These are phyloP conservation scores for Diaporthe sp. DNA, from an alignment of 2,329 filamentous ascomycete species.

Conservation along the genomic window DNA sequence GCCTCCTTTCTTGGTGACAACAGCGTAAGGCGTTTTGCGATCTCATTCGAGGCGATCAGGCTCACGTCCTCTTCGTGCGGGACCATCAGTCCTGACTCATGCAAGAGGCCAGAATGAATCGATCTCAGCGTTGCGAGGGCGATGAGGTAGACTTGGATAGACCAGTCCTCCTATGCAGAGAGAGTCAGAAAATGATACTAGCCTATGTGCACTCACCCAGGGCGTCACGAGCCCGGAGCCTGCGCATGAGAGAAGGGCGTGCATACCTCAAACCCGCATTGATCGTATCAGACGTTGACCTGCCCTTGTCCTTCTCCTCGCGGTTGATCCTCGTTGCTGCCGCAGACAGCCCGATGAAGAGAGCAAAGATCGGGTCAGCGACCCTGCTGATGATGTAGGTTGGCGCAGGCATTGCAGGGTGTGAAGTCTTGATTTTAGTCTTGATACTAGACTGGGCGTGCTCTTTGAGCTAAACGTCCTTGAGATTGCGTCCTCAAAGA, in stretches of 20 bases:
- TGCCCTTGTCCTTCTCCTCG: slow-evolving; percentile 69
- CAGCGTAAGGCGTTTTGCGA: neutral
- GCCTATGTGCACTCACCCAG: neutral
- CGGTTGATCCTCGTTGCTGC: slow-evolving; percentile 68
- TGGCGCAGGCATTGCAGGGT: slow-evolving; percentile 59
- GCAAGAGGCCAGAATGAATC: neutral
- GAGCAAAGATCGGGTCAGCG: slow-evolving; percentile 68
- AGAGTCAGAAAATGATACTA: slow-evolving; percentile 16
- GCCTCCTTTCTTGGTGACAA: neutral
- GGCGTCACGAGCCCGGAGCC: neutral
- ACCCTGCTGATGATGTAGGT: slow-evolving; percentile 70
- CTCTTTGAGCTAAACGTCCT: neutral
- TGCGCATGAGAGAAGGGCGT: too few species aligned
- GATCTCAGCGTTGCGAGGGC: neutral
- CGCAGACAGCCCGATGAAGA: slow-evolving; percentile 66
- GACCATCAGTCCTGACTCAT: neutral
- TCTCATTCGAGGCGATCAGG: neutral
- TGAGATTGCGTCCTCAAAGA: neutral
- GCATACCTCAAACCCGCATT: slow-evolving; percentile 57
- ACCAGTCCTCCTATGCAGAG: slow-evolving; percentile 39
- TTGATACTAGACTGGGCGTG: too few species aligned
- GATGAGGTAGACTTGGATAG: slow-evolving; percentile 29
- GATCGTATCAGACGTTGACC: slow-evolving; percentile 60
- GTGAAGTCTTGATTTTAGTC: neutral
- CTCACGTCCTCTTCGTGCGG: neutral